These are phyloP conservation scores for Asterella californica DNA, from an alignment of 225 moss, liverwort and hornwort species.

Conservation along the genomic window DNA sequence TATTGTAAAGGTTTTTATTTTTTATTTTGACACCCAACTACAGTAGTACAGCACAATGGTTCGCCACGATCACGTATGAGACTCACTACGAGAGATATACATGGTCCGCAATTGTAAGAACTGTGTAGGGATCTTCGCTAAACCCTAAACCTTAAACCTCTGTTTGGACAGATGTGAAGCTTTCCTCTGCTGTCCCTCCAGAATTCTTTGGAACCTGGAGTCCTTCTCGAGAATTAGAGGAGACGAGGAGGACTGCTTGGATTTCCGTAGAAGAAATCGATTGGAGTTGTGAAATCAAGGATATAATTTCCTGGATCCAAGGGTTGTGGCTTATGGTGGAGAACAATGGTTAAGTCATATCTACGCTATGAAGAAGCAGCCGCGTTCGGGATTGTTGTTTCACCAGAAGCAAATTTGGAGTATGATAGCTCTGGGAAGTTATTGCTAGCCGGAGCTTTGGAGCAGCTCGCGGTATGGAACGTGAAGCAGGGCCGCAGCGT, in stretches of 20 bases:
- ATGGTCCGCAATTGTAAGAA: not conserved
- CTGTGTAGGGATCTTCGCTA: not conserved
- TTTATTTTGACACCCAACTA: no score
- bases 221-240: not conserved
- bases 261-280: not conserved
- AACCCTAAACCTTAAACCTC: not conserved
- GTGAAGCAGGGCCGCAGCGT: conserved; percentile 85
- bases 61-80: no score
- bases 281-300: not conserved
- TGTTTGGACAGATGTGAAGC: not conserved
- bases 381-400: conserved; percentile 73
- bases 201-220: not conserved
- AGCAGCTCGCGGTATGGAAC: conserved; percentile 94
- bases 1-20: no score
- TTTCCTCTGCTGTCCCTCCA: not conserved
- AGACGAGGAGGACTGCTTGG: not conserved
- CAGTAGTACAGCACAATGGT: no score
- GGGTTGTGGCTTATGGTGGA: conserved; percentile 1
- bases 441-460: conserved; percentile 81
- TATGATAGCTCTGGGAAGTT: conserved; percentile 83
- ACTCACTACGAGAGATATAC: no score
- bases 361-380: conserved; percentile 85
- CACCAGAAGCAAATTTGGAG: conserved; percentile 69
- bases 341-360: conserved; percentile 91
- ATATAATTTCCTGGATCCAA: not conserved